phyloP scores from a whole-genome alignment of 768 basidiomycete genomes.

The Saitozyma sp. region DNA sequence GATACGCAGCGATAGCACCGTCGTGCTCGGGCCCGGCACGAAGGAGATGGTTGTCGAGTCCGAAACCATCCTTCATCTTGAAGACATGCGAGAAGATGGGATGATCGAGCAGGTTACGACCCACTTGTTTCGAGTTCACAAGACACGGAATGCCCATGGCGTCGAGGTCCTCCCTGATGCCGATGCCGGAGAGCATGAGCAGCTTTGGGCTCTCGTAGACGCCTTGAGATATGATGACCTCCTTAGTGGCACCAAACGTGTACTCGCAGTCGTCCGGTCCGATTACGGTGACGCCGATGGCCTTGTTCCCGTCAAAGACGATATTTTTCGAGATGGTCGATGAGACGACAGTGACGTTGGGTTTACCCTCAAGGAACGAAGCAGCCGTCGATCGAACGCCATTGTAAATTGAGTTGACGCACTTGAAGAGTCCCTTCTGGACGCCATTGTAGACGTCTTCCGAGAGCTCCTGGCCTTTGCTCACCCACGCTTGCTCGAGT shows the following conservation, averaged over 20 bases:
- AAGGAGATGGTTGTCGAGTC: too few relatives aligned
- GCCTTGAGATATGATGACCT: constrained; percentile 5
- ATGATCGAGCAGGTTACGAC: constrained; percentile 5
- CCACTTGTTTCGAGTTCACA: constrained; percentile 1
- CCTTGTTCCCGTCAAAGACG: not conserved
- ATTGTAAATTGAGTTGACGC: too few relatives aligned
- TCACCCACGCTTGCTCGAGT: too few relatives aligned
- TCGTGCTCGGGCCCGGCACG: too few relatives aligned
- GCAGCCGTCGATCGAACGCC: constrained; percentile 1
- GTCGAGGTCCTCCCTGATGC: constrained; percentile 1
- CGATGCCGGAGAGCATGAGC: constrained; percentile 8
- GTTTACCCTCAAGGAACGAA: constrained; percentile 3
- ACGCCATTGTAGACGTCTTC: too few relatives aligned
- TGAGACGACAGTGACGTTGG: constrained; percentile 6
- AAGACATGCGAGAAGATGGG: too few relatives aligned
- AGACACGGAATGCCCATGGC: not conserved
- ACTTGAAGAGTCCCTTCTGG: too few relatives aligned
- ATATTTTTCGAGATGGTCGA: not conserved
- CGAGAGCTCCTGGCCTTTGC: too few relatives aligned
- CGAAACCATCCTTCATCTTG: too few relatives aligned
- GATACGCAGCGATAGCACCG: too few relatives aligned
- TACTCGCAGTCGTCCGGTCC: constrained; percentile 3
- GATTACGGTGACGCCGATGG: constrained; percentile 3
- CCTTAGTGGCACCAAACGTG: not conserved
- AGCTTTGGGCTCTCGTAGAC: constrained; percentile 1